These are phyloP conservation scores for Rhytidiadelphus loreus DNA, from an alignment of 225 moss, liverwort and hornwort species.

Conservation along the genomic window DNA sequence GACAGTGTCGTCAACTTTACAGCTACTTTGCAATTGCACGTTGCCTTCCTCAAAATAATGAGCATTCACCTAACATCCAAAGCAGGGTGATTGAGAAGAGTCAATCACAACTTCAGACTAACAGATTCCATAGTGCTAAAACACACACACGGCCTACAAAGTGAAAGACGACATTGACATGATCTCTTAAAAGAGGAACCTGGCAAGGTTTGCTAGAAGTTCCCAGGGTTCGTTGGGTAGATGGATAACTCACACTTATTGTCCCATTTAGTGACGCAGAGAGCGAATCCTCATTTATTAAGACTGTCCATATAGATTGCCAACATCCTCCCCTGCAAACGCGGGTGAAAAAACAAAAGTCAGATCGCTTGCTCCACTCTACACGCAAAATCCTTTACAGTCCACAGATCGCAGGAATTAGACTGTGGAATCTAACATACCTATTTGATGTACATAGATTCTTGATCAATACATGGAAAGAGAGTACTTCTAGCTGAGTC, in stretches of 20 bases:
- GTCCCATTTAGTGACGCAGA: background rate
- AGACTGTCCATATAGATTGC: conserved; percentile 74
- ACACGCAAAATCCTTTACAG: background rate
- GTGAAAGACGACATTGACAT: background rate
- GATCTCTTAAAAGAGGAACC: background rate
- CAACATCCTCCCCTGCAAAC: conserved; percentile 73
- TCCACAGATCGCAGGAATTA: background rate
- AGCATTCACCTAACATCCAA: conserved; percentile 62
- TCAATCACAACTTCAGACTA: background rate
- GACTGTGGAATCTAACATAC: background rate
- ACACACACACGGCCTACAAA: background rate
- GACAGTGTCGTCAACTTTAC: conserved; percentile 63
- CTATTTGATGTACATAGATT: background rate
- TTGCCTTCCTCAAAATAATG: conserved; percentile 99
- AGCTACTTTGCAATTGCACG: conserved; percentile 80
- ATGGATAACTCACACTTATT: background rate
- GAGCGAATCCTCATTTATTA: conserved; percentile 27
- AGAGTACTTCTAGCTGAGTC: background rate
- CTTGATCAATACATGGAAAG: background rate
- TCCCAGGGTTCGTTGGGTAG: background rate
- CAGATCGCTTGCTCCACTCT: background rate
- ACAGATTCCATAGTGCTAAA: background rate
- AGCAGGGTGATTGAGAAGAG: background rate
- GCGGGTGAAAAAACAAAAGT: background rate
- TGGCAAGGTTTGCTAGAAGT: background rate